Evolutionary conservation across 768 basidiomycete genomes (phyloP).

Genomic region (Omphalotus guepiniiformis): DNA sequence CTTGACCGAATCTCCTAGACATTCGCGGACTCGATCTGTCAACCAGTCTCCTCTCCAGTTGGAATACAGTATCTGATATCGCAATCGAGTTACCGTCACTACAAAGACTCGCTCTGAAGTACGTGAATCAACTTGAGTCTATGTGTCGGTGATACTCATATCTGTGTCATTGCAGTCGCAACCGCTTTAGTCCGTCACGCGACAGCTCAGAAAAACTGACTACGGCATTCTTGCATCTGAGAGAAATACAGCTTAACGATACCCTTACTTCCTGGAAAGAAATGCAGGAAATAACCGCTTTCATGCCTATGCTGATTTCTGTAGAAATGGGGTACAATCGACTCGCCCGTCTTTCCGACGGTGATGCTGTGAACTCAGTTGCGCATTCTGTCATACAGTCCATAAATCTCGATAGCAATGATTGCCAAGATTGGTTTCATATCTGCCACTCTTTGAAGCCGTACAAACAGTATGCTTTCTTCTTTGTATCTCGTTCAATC

Average conservation of each 20-base stretch:
- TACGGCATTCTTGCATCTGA: conserved; percentile 45
- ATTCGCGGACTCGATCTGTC: conserved; percentile 82
- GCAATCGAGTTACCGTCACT: conserved; percentile 56
- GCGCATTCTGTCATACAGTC: conserved; percentile 31
- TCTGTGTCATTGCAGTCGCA: conserved; percentile 51
- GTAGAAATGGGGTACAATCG: conserved; percentile 74
- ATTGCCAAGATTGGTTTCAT: conserved; percentile 51
- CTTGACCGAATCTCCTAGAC: conserved; percentile 36
- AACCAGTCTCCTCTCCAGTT: conserved; percentile 62
- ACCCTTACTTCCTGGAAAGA: conserved; percentile 73
- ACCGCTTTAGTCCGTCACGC: conserved; percentile 48
- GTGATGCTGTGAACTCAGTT: conserved; percentile 1
- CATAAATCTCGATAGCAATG: conserved; percentile 72
- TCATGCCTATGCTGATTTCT: conserved; percentile 50
- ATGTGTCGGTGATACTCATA: no score
- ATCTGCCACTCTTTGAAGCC: conserved; percentile 39
- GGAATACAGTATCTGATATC: conserved; percentile 68
- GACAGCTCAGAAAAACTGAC: conserved; percentile 24
- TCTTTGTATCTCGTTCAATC: conserved; percentile 10
- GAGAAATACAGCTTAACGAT: conserved; percentile 69
- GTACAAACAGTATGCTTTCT: conserved; percentile 42
- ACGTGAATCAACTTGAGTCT: conserved; percentile 25
- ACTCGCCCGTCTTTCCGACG: conserved; percentile 32
- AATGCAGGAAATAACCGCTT: conserved; percentile 42
- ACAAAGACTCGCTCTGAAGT: conserved; percentile 76